These are phyloP conservation scores for Flaveria robusta DNA, from an alignment of 129 eudicot species.

Conservation along the genomic window DNA sequence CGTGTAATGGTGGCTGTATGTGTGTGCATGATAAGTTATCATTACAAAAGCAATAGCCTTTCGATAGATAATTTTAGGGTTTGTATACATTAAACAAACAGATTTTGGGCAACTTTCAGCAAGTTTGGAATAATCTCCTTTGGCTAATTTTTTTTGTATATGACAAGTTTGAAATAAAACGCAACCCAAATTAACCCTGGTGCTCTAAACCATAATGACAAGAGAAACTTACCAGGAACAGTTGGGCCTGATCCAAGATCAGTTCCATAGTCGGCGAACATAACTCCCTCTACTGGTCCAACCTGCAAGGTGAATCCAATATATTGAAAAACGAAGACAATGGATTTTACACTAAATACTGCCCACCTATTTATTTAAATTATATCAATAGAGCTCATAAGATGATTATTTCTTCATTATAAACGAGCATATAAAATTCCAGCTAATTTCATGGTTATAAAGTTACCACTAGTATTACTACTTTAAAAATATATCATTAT, in stretches of 20 bases:
- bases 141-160: too few species aligned
- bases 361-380: neutral
- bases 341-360: neutral
- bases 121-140: too few species aligned
- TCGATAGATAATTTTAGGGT: too few species aligned
- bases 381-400: neutral
- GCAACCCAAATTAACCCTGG: neutral
- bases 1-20: too few species aligned
- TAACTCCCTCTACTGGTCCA: slow-evolving; percentile 82
- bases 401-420: neutral
- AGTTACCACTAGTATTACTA: neutral
- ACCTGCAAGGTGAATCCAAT: slow-evolving; percentile 38
- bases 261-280: slow-evolving; percentile 91
- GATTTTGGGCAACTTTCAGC: too few species aligned
- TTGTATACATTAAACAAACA: too few species aligned
- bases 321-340: neutral
- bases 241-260: slow-evolving; percentile 94
- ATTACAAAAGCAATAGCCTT: too few species aligned
- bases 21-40: too few species aligned
- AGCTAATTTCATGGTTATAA: neutral
- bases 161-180: too few species aligned
- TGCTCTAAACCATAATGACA: neutral
- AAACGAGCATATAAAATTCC: neutral
- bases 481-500: neutral
- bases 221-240: slow-evolving; percentile 64